Percentiles rank a stretch among this genome's conserved stretches.
Evolutionary conservation across 2,329 filamentous ascomycete genomes (phyloP).

Genomic region (Chrysoporthe austroafricana): DNA sequence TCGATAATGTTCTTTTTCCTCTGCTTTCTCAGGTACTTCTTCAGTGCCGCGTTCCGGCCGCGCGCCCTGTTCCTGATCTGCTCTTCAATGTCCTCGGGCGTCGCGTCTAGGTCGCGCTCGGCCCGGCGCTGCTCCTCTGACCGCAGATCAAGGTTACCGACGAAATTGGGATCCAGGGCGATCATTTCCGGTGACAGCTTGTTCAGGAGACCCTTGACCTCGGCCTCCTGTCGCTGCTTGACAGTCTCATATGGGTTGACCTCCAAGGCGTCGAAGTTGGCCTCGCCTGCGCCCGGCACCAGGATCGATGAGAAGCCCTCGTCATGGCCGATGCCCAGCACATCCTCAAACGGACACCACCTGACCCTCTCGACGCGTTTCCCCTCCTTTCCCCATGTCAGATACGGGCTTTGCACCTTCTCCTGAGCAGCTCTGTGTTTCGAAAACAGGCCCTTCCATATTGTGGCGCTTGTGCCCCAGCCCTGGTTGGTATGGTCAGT

Average conservation of each 20-base stretch:
- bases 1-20: constrained; percentile 93
- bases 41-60: constrained; percentile 86
- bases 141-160: constrained; percentile 84
- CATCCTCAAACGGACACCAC: constrained; percentile 96
- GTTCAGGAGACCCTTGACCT: constrained; percentile 88
- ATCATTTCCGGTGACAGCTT: constrained; percentile 98
- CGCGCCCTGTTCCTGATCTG: constrained; percentile 77
- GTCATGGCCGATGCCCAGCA: constrained; percentile 83
- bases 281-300: constrained; percentile 91
- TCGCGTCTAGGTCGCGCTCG: constrained; percentile 79
- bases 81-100: constrained; percentile 59
- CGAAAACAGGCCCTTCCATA: constrained; percentile 90
- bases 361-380: constrained; percentile 76
- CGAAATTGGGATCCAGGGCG: constrained; percentile 86
- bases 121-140: constrained; percentile 76
- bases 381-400: constrained; percentile 89
- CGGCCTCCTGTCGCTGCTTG: constrained; percentile 89
- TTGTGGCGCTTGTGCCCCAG: constrained; percentile 84
- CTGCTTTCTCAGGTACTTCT: constrained; percentile 90
- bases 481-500: constrained; percentile 45
- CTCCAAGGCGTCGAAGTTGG: constrained; percentile 94
- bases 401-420: constrained; percentile 86
- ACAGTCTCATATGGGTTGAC: constrained; percentile 92
- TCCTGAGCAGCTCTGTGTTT: constrained; percentile 71
- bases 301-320: constrained; percentile 88